phyloP scores from a whole-genome alignment of 331 rosid species.

The Dryas integrifolia region DNA sequence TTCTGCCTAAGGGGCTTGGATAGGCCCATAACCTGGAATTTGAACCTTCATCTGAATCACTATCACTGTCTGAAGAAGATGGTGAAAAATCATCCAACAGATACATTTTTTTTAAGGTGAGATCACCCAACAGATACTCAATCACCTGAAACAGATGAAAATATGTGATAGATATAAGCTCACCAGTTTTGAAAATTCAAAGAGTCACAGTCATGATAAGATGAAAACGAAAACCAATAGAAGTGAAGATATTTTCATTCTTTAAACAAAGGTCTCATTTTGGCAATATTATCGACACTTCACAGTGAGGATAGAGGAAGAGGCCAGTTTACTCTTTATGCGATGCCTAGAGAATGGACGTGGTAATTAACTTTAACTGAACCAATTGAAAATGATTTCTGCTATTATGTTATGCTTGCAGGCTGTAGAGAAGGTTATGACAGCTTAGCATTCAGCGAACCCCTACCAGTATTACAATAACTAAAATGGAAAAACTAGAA shows the following conservation, averaged over 20 bases:
- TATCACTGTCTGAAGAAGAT: conserved; percentile 75
- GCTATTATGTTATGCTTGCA: too few relatives aligned
- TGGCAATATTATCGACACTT: not conserved
- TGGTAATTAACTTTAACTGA: not conserved
- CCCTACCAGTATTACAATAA: not conserved
- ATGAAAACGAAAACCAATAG: not conserved
- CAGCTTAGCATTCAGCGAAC: not conserved
- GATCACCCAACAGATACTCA: conserved; percentile 53
- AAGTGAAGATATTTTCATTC: not conserved
- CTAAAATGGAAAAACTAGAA: not conserved
- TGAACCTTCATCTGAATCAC: conserved; percentile 57
- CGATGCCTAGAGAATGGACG: not conserved
- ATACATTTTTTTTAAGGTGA: conserved; percentile 16
- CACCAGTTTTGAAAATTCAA: not conserved
- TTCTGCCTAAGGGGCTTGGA: conserved; percentile 34
- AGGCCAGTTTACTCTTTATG: not conserved
- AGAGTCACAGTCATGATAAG: too few relatives aligned
- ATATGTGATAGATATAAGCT: not conserved
- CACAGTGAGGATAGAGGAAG: not conserved
- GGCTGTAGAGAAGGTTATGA: not conserved
- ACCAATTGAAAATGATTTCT: not conserved
- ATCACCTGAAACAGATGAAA: conserved; percentile 48
- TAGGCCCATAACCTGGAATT: conserved; percentile 65
- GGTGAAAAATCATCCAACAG: conserved; percentile 44
- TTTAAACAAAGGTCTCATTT: not conserved